Evolutionary conservation across 2,329 filamentous ascomycete genomes (phyloP), one percentile per base, ranked within the genome.

Genomic region (Cladophialophora carrionii): DNA sequence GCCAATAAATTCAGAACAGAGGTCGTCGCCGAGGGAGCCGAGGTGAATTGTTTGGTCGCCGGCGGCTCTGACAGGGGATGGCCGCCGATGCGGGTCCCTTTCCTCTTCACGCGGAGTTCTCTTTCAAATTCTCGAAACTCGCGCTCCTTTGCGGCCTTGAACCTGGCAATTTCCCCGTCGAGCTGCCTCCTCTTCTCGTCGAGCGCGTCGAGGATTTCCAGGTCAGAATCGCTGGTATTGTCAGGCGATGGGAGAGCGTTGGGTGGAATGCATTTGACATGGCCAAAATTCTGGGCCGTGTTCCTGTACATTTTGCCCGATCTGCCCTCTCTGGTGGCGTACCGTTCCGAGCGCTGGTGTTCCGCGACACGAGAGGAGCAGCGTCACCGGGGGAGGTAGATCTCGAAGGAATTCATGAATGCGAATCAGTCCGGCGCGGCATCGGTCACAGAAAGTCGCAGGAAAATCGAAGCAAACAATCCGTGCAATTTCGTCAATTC

Each of bases 41-140:
- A 57, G 8, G 57, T 20, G 22, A 49, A 26, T 32, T 34, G 48
- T 49, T 61, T 67, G 52, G 31, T 61, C 34, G 64, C 43, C 24
- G 56, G 53, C 24, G 34, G 31, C 12, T 61, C 31, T 22, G 34
- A 49, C 20, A 14, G 37, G 22, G 31, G 34, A 32, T 62, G 31
- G 34, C 53, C 43, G n/a, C 48, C 57, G 14, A 31, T 24, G 12
- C 62, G 64, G 26, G 61, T 37, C 51, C 65, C 62, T 48, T 63
- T 64, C 29, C 65, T 67, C 22, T 67, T 62, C 22, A 56, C 46
- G 14, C 66, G 64, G 4, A 73, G 54, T 22, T 71, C 68, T 20
- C 56, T 66, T 57, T 73, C 71, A 49, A 72, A 73, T 37, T 72
- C 70, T 46, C 65, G 66, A 60, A 73, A 73, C 55, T 73, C 71